Evolutionary conservation across 306 rosid species (phyloP).

Genomic region (Styphnolobium japonicum): DNA sequence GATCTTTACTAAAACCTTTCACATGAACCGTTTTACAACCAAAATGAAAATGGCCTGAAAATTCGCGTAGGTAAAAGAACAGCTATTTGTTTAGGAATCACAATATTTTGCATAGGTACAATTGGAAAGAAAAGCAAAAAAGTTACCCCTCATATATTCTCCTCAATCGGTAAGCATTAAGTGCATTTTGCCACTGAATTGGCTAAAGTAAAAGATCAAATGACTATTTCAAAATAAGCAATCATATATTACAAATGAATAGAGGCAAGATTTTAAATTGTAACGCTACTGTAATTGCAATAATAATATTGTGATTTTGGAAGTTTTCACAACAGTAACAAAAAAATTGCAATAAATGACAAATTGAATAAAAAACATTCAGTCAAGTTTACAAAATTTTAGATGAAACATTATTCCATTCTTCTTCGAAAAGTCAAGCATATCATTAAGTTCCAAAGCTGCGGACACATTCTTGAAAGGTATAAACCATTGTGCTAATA

Average conservation of each 20-base stretch:
- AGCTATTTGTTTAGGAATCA: background rate
- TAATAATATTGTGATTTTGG: no score
- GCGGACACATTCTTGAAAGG: background rate
- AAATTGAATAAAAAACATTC: background rate
- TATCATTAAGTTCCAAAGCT: background rate
- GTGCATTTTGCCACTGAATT: background rate
- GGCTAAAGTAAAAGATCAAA: background rate
- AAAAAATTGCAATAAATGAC: no score
- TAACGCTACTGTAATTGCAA: no score
- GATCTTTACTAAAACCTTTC: constrained; percentile 39
- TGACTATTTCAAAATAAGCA: no score
- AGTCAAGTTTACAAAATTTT: background rate
- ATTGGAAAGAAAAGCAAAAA: background rate
- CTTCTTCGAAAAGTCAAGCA: background rate
- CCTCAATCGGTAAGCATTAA: background rate
- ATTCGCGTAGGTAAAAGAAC: background rate
- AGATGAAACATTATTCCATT: background rate
- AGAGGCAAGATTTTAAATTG: background rate
- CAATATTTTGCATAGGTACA: background rate
- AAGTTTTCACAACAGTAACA: no score
- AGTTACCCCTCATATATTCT: background rate
- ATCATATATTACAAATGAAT: no score
- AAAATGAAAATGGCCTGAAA: background rate
- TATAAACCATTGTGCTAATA: background rate
- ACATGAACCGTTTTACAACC: constrained; percentile 30